Percentiles rank a stretch among this genome's conserved stretches.
These are phyloP conservation scores for sweet orange (Citrus sinensis) DNA, from an alignment of 345 rosid genomes.

Conservation along the genomic window DNA sequence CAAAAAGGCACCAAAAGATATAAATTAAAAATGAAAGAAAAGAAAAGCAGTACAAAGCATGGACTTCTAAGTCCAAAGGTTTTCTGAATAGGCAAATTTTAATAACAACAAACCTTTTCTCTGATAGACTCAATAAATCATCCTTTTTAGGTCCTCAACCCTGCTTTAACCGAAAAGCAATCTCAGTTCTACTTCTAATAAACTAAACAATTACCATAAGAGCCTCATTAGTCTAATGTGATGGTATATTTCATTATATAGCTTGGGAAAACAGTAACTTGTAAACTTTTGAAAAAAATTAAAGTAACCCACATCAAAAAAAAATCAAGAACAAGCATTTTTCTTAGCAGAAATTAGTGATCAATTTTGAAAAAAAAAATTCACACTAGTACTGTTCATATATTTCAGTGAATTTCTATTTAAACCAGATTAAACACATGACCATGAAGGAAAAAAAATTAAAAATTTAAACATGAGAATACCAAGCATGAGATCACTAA, in stretches of 20 bases:
- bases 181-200: not conserved
- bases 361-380: not conserved
- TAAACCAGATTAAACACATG: not conserved
- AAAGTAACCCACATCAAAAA: not conserved
- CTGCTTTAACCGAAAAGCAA: not conserved
- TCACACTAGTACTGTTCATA: not conserved
- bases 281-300: not conserved
- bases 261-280: not conserved
- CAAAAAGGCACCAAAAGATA: not conserved
- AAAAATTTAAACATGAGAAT: not conserved
- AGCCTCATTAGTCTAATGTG: not conserved
- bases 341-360: not conserved
- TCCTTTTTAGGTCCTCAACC: not conserved
- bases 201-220: not conserved
- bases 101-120: slow-evolving; percentile 1
- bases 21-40: not conserved
- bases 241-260: not conserved
- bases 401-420: not conserved
- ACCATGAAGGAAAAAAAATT: not conserved
- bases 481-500: not conserved
- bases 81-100: not conserved
- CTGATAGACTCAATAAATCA: not conserved
- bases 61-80: not conserved
- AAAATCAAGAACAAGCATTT: not conserved
- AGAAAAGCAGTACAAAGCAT: not conserved